These are phyloP conservation scores for Moniliophthora roreri DNA, from an alignment of 1,284 basidiomycete species.

Conservation along the genomic window DNA sequence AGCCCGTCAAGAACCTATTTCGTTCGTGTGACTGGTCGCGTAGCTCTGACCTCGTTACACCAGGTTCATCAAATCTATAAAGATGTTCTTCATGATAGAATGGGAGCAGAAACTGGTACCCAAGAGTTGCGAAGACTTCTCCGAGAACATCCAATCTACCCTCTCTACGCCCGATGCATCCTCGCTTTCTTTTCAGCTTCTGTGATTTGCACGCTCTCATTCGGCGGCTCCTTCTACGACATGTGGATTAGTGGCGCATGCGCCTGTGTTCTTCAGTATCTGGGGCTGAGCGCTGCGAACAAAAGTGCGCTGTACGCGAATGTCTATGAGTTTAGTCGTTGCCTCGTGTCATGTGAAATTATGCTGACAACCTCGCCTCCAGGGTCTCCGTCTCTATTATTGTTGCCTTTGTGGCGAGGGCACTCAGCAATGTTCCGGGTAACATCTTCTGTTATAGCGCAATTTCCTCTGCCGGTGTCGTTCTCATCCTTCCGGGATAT, in stretches of 20 bases:
- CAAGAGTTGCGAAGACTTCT: constrained; percentile 60
- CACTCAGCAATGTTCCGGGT: constrained; percentile 66
- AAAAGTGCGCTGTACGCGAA: constrained; percentile 86
- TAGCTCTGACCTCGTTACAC: constrained; percentile 73
- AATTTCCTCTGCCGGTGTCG: constrained; percentile 80
- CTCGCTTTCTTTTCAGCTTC: constrained; percentile 75
- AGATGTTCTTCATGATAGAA: constrained; percentile 74
- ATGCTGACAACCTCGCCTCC: constrained; percentile 3
- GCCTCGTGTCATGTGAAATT: not conserved
- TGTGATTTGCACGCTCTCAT: constrained; percentile 78
- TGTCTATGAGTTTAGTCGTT: constrained; percentile 76
- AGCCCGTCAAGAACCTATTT: constrained; percentile 71
- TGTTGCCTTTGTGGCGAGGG: constrained; percentile 78
- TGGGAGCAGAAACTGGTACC: constrained; percentile 65
- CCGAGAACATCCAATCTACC: constrained; percentile 60
- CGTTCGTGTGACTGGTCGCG: constrained; percentile 71
- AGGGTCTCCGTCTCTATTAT: constrained; percentile 84
- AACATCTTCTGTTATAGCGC: constrained; percentile 81
- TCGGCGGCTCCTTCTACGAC: constrained; percentile 81
- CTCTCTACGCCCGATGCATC: constrained; percentile 59
- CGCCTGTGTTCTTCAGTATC: constrained; percentile 70
- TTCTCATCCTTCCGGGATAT: constrained; percentile 79
- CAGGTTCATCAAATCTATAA: constrained; percentile 76
- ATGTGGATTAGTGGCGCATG: constrained; percentile 78
- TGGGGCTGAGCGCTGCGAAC: constrained; percentile 74